Evolutionary conservation across 2,329 filamentous ascomycete species (phyloP).

Genomic region (Davidsoniella virescens): DNA sequence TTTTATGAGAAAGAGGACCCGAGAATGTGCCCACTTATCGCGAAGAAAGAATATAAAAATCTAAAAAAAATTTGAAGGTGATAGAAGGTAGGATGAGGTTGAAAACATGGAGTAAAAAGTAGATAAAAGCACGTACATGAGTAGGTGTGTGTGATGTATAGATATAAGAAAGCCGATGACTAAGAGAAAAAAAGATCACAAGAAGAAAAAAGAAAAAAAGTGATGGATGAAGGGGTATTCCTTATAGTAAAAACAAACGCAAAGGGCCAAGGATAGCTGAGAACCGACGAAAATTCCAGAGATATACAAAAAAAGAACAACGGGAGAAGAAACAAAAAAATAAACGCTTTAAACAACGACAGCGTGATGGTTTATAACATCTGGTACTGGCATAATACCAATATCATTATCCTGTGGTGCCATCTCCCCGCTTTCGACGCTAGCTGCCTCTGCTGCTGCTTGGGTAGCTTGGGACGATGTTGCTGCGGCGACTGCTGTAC

Average conservation of each 20-base stretch:
- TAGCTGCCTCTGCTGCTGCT: background rate
- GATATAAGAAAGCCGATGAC: background rate
- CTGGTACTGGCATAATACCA: background rate
- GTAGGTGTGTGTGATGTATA: background rate
- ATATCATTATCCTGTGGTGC: background rate
- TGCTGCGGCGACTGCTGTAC: conserved; percentile 9
- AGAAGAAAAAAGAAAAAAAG: conserved; percentile 4
- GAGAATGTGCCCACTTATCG: background rate
- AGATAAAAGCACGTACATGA: background rate
- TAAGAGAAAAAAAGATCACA: background rate
- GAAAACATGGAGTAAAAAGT: background rate
- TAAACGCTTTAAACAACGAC: background rate
- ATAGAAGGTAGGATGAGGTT: no score
- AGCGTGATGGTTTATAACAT: background rate
- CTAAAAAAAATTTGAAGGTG: no score
- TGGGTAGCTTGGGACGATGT: conserved; percentile 7
- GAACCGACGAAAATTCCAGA: no score
- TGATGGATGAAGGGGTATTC: conserved; percentile 1
- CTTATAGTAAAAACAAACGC: conserved; percentile 7
- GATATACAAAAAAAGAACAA: background rate
- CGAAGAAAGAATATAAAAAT: background rate
- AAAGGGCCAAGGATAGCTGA: background rate
- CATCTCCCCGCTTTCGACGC: background rate
- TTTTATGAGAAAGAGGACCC: no score
- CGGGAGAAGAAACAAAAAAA: background rate